Percentiles rank a stretch among this genome's conserved stretches.
Evolutionary conservation across 2,329 filamentous ascomycete genomes (phyloP).

Genomic region (Diplocarpon mali): DNA sequence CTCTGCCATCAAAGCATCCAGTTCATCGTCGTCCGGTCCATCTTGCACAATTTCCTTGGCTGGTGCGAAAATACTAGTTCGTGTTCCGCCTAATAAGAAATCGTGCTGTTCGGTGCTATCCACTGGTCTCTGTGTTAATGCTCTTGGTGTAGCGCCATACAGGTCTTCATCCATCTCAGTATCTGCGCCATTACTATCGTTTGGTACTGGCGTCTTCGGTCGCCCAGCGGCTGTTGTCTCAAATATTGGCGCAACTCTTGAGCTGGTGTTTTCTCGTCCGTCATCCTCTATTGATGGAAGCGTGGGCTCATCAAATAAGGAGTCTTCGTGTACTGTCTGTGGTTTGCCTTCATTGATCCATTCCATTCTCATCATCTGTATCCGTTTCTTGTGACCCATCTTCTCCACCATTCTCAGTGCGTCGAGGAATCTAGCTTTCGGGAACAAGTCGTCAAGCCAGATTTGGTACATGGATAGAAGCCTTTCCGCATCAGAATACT

Average conservation of each 20-base stretch:
- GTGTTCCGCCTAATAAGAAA: slow-evolving; percentile 18
- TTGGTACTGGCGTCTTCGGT: slow-evolving; percentile 26
- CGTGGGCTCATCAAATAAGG: slow-evolving; percentile 20
- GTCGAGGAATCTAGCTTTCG: slow-evolving; percentile 87
- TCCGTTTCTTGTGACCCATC: slow-evolving; percentile 70
- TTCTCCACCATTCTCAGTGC: slow-evolving; percentile 87
- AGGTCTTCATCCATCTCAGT: slow-evolving; percentile 27
- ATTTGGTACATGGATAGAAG: slow-evolving; percentile 87
- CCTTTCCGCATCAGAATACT: slow-evolving; percentile 76
- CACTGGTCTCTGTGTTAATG: slow-evolving; percentile 13
- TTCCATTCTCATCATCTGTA: slow-evolving; percentile 63
- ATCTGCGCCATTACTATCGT: slow-evolving; percentile 31
- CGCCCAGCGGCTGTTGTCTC: slow-evolving; percentile 18
- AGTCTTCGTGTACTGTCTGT: slow-evolving; percentile 27
- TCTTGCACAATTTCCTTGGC: slow-evolving; percentile 16
- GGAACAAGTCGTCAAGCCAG: slow-evolving; percentile 94
- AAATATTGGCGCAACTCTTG: slow-evolving; percentile 31
- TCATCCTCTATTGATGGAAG: slow-evolving; percentile 22
- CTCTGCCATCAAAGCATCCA: slow-evolving; percentile 23
- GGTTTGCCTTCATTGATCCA: slow-evolving; percentile 75
- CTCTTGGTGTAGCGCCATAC: slow-evolving; percentile 41
- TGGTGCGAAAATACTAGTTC: slow-evolving; percentile 21
- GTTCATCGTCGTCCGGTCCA: slow-evolving; percentile 21
- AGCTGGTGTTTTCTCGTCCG: slow-evolving; percentile 22
- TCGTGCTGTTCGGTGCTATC: slow-evolving; percentile 15